These are phyloP conservation scores for Aleurites moluccanus DNA, from an alignment of 441 rosid genomes.

Conservation along the genomic window DNA sequence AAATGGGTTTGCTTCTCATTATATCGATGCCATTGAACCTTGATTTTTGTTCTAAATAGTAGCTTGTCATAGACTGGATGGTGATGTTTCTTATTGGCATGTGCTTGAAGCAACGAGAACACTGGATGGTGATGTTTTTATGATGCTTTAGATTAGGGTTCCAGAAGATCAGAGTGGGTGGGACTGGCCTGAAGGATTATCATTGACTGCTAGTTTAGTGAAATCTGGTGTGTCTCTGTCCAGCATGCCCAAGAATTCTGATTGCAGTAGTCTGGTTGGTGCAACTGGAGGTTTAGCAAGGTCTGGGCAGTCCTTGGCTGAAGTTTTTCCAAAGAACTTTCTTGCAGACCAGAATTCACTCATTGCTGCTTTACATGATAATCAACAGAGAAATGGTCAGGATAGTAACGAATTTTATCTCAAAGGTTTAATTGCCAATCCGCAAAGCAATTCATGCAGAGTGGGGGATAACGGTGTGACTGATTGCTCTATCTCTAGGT, in stretches of 20 bases:
- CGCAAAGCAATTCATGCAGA: constrained; percentile 25
- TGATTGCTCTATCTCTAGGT: constrained; percentile 27
- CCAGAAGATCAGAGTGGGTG: constrained; percentile 62
- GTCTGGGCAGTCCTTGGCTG: constrained; percentile 28
- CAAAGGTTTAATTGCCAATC: constrained; percentile 30
- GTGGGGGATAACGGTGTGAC: constrained; percentile 27
- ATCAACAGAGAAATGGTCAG: constrained; percentile 27
- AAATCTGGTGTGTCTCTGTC: constrained; percentile 36
- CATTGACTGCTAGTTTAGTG: constrained; percentile 46
- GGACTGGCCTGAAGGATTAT: constrained; percentile 64
- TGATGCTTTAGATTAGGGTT: constrained; percentile 73
- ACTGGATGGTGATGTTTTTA: constrained; percentile 72
- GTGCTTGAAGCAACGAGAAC: constrained; percentile 66
- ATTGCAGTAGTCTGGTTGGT: constrained; percentile 30
- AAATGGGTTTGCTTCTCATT: constrained; percentile 17
- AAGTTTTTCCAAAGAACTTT: constrained; percentile 20
- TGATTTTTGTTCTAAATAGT: constrained; percentile 16
- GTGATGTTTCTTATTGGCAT: constrained; percentile 54
- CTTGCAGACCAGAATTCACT: constrained; percentile 18
- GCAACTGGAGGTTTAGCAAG: constrained; percentile 34
- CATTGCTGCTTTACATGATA: constrained; percentile 28
- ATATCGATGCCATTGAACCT: constrained; percentile 20
- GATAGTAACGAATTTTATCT: constrained; percentile 29
- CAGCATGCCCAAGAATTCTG: constrained; percentile 31
- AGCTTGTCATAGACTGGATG: constrained; percentile 31